These are phyloP conservation scores for Withania somnifera DNA, from an alignment of 305 asterid genomes.

Conservation along the genomic window DNA sequence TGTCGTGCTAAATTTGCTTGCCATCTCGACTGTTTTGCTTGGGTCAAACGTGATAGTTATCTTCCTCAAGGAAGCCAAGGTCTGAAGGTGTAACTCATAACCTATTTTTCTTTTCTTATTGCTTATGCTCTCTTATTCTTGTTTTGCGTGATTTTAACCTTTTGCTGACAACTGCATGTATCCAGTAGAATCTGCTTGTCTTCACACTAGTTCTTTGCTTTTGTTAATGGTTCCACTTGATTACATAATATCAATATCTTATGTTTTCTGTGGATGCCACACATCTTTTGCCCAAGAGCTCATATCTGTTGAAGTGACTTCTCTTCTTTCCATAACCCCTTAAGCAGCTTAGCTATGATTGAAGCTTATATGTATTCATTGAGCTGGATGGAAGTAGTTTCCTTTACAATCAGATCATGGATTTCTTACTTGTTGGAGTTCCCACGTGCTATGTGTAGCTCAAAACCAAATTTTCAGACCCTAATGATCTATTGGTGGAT, in stretches of 20 bases:
- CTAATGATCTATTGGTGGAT: neutral
- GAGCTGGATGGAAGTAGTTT: neutral
- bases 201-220: neutral
- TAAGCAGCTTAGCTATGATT: neutral
- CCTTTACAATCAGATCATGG: neutral
- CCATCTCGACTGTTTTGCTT: constrained; percentile 97
- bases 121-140: neutral
- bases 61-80: constrained; percentile 99
- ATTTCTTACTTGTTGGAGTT: neutral
- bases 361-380: neutral
- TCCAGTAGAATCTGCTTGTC: constrained; percentile 1
- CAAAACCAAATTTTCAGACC: neutral
- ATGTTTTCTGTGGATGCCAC: neutral
- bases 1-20: constrained; percentile 97
- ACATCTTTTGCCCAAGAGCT: neutral
- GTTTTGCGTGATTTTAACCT: neutral
- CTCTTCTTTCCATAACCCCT: neutral
- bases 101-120: neutral
- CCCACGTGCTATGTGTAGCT: neutral
- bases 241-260: neutral
- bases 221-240: neutral
- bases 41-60: constrained; percentile 99
- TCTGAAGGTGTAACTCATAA: constrained; percentile 52
- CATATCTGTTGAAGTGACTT: neutral
- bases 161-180: neutral